Percentiles rank a stretch among this genome's conserved stretches.
Conservation (phyloP, 1,284 basidiomycete species). For the Pascua guehoae region DNA sequence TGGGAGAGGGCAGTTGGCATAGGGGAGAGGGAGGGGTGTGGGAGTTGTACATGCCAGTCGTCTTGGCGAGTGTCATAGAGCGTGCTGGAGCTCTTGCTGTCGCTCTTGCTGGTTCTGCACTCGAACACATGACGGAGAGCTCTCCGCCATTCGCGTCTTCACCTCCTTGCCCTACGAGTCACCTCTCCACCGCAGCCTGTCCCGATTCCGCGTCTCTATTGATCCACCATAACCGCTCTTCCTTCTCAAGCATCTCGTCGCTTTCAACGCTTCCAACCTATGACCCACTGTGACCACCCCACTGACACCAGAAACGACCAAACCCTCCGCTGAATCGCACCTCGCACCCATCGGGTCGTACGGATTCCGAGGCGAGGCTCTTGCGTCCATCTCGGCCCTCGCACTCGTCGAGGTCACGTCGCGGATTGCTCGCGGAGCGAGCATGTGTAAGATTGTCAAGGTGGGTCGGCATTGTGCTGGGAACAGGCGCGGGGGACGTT, state of each 20-base stretch:
- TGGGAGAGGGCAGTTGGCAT: background rate
- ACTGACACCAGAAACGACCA: slow-evolving; percentile 19
- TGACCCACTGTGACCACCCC: background rate
- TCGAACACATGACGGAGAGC: too few relatives aligned
- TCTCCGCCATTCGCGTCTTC: too few relatives aligned
- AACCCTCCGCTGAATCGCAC: slow-evolving; percentile 46
- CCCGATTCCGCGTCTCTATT: too few relatives aligned
- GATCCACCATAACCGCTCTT: too few relatives aligned
- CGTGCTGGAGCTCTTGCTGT: too few relatives aligned
- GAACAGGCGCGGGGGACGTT: too few relatives aligned
- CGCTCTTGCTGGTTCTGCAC: too few relatives aligned
- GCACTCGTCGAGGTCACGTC: slow-evolving; percentile 63
- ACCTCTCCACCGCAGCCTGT: too few relatives aligned
- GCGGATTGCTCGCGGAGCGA: slow-evolving; percentile 59
- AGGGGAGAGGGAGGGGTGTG: too few relatives aligned
- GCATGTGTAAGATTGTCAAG: slow-evolving; percentile 71
- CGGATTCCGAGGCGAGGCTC: slow-evolving; percentile 85
- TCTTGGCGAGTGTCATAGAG: too few relatives aligned
- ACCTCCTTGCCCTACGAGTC: too few relatives aligned
- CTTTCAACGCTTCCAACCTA: background rate
- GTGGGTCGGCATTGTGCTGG: slow-evolving; percentile 50
- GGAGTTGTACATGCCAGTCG: too few relatives aligned
- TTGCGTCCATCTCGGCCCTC: slow-evolving; percentile 74
- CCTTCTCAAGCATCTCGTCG: background rate
- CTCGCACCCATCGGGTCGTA: slow-evolving; percentile 47